These are phyloP conservation scores for Leucoagaricus sp. DNA, from an alignment of 1,284 basidiomycete species.

Conservation along the genomic window DNA sequence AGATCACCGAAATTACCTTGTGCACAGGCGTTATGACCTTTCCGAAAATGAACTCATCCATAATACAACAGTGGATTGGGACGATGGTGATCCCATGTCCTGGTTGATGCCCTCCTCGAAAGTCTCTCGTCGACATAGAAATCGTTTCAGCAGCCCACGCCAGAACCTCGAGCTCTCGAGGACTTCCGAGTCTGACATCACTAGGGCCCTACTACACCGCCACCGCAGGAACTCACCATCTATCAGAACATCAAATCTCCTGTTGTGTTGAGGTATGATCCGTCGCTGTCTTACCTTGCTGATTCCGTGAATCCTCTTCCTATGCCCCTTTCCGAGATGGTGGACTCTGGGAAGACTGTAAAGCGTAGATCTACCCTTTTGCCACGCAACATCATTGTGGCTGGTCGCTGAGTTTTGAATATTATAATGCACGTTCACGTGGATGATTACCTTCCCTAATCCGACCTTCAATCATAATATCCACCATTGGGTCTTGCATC, in stretches of 20 bases:
- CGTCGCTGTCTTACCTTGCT: conserved; percentile 8
- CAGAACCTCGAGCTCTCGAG: conserved; percentile 19
- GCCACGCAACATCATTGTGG: conserved; percentile 31
- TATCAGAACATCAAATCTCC: conserved; percentile 7
- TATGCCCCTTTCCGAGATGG: conserved; percentile 50
- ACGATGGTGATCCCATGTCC: conserved; percentile 33
- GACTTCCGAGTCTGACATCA: conserved; percentile 18
- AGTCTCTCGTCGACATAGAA: conserved; percentile 9
- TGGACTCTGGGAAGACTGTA: conserved; percentile 21
- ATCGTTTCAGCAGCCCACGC: conserved; percentile 17
- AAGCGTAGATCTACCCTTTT: conserved; percentile 24
- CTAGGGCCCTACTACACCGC: background rate
- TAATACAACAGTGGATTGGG: conserved; percentile 27
- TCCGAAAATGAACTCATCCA: too few relatives aligned
- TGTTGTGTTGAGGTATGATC: conserved; percentile 11
- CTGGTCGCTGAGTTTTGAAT: conserved; percentile 29
- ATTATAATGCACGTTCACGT: conserved; percentile 3
- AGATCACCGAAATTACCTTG: conserved; percentile 38
- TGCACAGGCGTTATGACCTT: conserved; percentile 39
- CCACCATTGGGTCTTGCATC: background rate
- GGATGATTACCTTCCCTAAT: conserved; percentile 3
- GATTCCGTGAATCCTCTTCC: conserved; percentile 40
- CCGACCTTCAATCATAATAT: conserved; percentile 2
- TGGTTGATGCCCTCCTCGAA: conserved; percentile 30
- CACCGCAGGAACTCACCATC: conserved; percentile 1